Conservation (phyloP, 352 stramenopile genomes). For the Thraustochytrium striatum region DNA sequence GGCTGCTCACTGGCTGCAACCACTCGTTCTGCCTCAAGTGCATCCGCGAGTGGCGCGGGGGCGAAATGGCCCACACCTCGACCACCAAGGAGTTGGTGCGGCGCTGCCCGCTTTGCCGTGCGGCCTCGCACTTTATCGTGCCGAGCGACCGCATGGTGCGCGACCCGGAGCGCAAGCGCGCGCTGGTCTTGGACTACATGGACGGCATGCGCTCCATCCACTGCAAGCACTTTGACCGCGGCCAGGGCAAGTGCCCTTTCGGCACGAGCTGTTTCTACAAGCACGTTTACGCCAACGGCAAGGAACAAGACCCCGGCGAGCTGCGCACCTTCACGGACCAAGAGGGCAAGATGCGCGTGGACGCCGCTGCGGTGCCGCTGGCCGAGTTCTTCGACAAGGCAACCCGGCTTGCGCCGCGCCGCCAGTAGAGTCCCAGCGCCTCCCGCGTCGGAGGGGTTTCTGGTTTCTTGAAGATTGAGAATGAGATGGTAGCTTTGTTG, state of each 20-base stretch:
- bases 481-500: no score
- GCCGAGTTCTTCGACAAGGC: constrained; percentile 29
- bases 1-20: constrained; percentile 68
- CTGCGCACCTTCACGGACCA: constrained; percentile 68
- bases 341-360: constrained; percentile 55
- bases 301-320: constrained; percentile 60
- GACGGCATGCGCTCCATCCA: constrained; percentile 70
- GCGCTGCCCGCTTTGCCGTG: constrained; percentile 62
- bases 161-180: constrained; percentile 63
- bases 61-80: constrained; percentile 63
- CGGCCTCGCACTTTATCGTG: constrained; percentile 75
- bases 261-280: constrained; percentile 78
- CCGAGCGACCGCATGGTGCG: constrained; percentile 72
- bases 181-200: constrained; percentile 66
- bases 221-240: constrained; percentile 74
- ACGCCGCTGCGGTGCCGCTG: constrained; percentile 20
- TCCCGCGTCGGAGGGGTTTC: no score
- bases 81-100: constrained; percentile 72
- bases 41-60: constrained; percentile 61
- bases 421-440: no score
- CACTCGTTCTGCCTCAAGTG: constrained; percentile 76
- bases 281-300: constrained; percentile 67
- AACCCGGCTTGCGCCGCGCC: neutral
- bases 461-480: no score
- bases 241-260: constrained; percentile 72